phyloP scores from a whole-genome alignment of 2,329 filamentous ascomycete species.

The Fusarium aywerte region DNA sequence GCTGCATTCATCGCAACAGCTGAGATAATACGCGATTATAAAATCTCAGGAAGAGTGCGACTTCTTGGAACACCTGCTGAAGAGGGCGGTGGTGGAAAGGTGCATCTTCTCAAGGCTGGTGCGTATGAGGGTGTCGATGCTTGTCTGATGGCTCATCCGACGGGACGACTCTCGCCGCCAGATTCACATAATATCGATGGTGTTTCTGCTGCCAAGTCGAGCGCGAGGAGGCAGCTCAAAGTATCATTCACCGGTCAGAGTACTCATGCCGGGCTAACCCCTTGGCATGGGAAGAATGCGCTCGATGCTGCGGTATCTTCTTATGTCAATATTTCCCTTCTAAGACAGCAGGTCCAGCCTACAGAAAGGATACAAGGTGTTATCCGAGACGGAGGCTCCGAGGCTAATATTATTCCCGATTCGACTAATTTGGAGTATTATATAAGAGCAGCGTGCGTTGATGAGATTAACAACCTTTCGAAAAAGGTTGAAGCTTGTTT shows the following conservation, averaged over 20 bases:
- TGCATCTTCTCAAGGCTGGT: constrained; percentile 57
- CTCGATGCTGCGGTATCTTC: constrained; percentile 65
- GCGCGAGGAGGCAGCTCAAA: constrained; percentile 62
- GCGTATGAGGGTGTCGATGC: constrained; percentile 54
- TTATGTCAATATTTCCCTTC: constrained; percentile 60
- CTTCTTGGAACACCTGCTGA: constrained; percentile 62
- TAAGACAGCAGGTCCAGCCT: constrained; percentile 67
- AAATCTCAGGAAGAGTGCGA: constrained; percentile 1
- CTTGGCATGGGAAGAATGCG: constrained; percentile 69
- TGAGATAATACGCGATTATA: constrained; percentile 13
- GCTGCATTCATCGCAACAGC: constrained; percentile 32
- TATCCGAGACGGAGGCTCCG: constrained; percentile 63
- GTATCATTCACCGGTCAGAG: constrained; percentile 65
- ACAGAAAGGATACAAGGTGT: constrained; percentile 62
- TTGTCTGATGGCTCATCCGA: constrained; percentile 47
- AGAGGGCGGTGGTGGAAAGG: constrained; percentile 64
- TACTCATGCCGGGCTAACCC: constrained; percentile 67
- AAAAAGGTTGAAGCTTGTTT: constrained; percentile 55
- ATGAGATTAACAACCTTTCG: constrained; percentile 51
- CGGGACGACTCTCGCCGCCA: constrained; percentile 6
- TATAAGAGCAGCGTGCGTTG: constrained; percentile 42
- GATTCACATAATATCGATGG: constrained; percentile 33
- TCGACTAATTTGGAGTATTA: constrained; percentile 54
- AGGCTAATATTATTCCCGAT: constrained; percentile 67
- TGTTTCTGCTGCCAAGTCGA: constrained; percentile 57